Percentiles rank a stretch among this genome's conserved stretches.
These are phyloP conservation scores for Rhynchospora pubera DNA, from an alignment of 176 grass and related monocot species.

Conservation along the genomic window DNA sequence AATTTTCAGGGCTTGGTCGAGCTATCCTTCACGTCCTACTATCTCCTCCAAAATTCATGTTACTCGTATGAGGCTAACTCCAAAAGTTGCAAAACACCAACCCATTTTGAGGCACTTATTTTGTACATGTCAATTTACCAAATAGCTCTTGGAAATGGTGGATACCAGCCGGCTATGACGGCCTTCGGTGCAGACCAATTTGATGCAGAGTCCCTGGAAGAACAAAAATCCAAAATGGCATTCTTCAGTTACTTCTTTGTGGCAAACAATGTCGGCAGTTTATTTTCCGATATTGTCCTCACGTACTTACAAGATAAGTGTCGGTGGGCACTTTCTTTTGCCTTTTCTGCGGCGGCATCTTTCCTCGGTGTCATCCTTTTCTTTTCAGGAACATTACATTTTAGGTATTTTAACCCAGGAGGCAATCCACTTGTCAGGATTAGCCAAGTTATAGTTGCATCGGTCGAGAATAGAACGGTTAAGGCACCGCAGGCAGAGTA, in stretches of 20 bases:
- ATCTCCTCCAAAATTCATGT: slow-evolving; percentile 36
- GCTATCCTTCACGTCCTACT: slow-evolving; percentile 29
- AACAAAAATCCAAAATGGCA: slow-evolving; percentile 41
- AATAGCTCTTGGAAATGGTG: slow-evolving; percentile 49
- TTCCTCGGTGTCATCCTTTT: slow-evolving; percentile 22
- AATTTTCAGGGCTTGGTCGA: slow-evolving; percentile 43
- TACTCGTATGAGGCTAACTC: not conserved
- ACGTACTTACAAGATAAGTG: slow-evolving; percentile 44
- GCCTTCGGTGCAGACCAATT: slow-evolving; percentile 59
- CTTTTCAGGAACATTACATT: slow-evolving; percentile 23
- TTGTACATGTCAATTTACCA: slow-evolving; percentile 48
- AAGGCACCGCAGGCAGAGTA: slow-evolving; percentile 12
- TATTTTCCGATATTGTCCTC: slow-evolving; percentile 36
- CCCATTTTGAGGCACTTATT: not conserved
- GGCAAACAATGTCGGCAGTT: slow-evolving; percentile 43
- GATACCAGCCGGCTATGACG: slow-evolving; percentile 35
- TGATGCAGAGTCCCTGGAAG: slow-evolving; percentile 22
- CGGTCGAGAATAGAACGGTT: slow-evolving; percentile 27
- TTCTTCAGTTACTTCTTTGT: slow-evolving; percentile 67
- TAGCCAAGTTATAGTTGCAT: slow-evolving; percentile 38
- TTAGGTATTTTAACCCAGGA: slow-evolving; percentile 33
- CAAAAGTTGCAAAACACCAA: slow-evolving; percentile 29
- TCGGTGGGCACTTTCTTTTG: slow-evolving; percentile 30
- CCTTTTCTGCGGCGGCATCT: slow-evolving; percentile 25
- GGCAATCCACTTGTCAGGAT: slow-evolving; percentile 31